phyloP scores from a whole-genome alignment of 129 eudicot genomes.

The Flaveria linearis region DNA sequence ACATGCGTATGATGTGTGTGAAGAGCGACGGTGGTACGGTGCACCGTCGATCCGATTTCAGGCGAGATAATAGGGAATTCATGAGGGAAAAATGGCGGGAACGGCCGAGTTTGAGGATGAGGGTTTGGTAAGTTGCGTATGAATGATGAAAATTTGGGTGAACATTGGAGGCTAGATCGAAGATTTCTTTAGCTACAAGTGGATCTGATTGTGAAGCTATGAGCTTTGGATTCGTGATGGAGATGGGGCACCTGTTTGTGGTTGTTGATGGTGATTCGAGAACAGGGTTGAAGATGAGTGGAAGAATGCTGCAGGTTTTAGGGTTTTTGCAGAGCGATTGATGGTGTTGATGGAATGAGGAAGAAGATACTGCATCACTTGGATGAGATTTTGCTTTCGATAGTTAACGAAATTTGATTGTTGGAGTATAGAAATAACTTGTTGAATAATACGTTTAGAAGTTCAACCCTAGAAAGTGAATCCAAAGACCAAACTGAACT shows the following conservation, averaged over 20 bases:
- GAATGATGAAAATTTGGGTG: conserved; percentile 68
- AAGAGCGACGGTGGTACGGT: conserved; percentile 62
- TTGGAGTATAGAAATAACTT: no score
- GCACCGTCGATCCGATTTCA: conserved; percentile 36
- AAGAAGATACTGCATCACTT: conserved; percentile 14
- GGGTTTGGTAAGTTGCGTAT: conserved; percentile 50
- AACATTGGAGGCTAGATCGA: conserved; percentile 60
- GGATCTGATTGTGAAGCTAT: conserved; percentile 74
- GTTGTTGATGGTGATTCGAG: conserved; percentile 21
- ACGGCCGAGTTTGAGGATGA: conserved; percentile 75
- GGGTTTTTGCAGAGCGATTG: conserved; percentile 24
- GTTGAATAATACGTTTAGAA: not conserved
- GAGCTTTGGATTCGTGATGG: conserved; percentile 61
- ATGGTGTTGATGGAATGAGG: conserved; percentile 26
- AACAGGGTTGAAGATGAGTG: conserved; percentile 23
- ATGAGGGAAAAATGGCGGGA: conserved; percentile 62
- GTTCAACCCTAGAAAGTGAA: not conserved
- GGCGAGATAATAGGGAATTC: conserved; percentile 46
- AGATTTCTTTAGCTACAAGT: conserved; percentile 75
- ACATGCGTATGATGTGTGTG: conserved; percentile 57
- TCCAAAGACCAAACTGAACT: not conserved
- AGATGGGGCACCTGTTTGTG: conserved; percentile 30
- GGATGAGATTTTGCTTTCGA: not conserved
- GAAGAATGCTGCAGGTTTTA: conserved; percentile 19
- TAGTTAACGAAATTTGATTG: not conserved